Evolutionary conservation across 2,329 filamentous ascomycete genomes (phyloP), one percentile per base, ranked within the genome.

Genomic region (Rhynchosporium agropyri): DNA sequence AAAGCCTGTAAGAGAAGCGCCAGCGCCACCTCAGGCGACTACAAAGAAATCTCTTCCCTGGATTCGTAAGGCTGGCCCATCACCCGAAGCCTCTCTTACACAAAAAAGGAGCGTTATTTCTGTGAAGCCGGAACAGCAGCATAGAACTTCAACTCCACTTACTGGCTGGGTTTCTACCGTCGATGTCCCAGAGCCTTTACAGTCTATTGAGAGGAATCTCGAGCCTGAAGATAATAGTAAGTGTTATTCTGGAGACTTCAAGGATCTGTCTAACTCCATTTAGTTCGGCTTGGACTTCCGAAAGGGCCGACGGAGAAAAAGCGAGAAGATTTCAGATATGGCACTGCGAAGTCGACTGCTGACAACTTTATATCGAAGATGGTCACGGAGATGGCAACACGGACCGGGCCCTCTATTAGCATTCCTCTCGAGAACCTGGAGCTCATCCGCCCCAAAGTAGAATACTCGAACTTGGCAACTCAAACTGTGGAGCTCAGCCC

Each of bases 31-130:
- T 33, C 26, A 55, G 46, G n/a, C 51, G 1, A 31, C 51, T 31
- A 42, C 46, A 4, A 73, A 63, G 53, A 67, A 66, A 36, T 64
- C 69, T 29, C 63, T 72, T 49, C 72, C 68, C 33, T 73, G 72
- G 72, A 64, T 74, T 43, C 66, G 68, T 20, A 72, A 68, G 54
- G 49, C 54, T 7, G 63, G 65, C 36, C 20, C 58, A 10, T 63
- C 63, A 53, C 58, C 62, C 26, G 61, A 63, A 50, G 7, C 56
- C 8, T 26, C 65, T 42, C 60, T 60, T 8, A 59, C 48, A 3
- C 54, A 61, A 20, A 64, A 58, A 36, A 43, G 54, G 40, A 58
- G 51, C 12, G 26, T 15, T 33, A 42, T 26, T 33, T 31, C 59
- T 29, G 31, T n/a, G 29, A 50, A 45, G n/a, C 20, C 3, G 9